Percentiles rank a stretch among this genome's conserved stretches.
Conservation (phyloP, 108 stramenopile species). For the Craspedostauros australis region DNA sequence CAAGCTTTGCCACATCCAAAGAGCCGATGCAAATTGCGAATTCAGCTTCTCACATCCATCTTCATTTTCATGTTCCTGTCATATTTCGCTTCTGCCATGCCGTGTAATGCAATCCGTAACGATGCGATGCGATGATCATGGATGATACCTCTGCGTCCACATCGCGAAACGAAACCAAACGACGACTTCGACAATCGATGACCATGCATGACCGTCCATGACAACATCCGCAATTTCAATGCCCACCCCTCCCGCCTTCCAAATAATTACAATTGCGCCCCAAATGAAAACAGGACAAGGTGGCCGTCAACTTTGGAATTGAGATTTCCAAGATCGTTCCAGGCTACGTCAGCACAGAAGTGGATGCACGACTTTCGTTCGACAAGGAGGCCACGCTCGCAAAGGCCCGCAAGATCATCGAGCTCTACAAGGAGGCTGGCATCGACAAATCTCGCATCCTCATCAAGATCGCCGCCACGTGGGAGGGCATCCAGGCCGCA, state of each 20-base stretch:
- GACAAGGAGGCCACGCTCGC: constrained; percentile 92
- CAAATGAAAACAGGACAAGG: constrained; percentile 92
- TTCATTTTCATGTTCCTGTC: no score
- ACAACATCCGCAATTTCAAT: no score
- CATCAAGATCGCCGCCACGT: constrained; percentile 86
- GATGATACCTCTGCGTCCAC: no score
- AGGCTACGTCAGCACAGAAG: constrained; percentile 99
- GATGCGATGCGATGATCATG: no score
- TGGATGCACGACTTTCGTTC: constrained; percentile 97
- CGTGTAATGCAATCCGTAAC: no score
- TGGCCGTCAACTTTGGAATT: constrained; percentile 95
- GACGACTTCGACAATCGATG: no score
- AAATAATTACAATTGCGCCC: not conserved
- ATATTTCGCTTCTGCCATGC: no score
- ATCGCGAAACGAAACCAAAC: no score
- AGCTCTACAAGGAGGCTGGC: constrained; percentile 89
- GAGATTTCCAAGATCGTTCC: constrained; percentile 98
- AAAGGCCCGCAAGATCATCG: constrained; percentile 92
- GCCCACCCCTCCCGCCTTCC: not conserved
- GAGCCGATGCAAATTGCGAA: no score
- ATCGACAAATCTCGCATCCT: constrained; percentile 91
- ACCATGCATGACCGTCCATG: no score
- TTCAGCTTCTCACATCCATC: no score
- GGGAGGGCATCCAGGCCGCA: constrained; percentile 98
- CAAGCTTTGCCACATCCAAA: no score